These are phyloP conservation scores for Epichloe aotearoae DNA, from an alignment of 2,329 filamentous ascomycete species.

Conservation along the genomic window DNA sequence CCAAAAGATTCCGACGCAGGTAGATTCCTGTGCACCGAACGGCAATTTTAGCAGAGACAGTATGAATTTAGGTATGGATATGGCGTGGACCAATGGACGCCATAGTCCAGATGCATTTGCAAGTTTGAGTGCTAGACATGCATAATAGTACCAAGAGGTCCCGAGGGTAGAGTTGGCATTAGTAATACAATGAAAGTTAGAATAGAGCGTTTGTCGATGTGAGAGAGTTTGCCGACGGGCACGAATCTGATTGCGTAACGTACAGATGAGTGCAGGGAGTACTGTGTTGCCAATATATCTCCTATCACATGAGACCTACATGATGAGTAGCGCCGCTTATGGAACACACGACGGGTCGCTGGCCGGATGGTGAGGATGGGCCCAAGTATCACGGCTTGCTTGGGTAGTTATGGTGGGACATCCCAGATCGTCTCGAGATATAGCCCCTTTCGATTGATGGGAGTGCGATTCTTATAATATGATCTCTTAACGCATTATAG, in stretches of 20 bases:
- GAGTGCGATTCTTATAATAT: too few relatives aligned
- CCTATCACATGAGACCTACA: neutral
- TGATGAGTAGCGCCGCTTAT: neutral
- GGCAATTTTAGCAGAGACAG: conserved; percentile 50
- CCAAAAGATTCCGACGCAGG: conserved; percentile 12
- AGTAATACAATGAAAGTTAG: neutral
- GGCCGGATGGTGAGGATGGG: neutral
- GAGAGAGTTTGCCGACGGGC: neutral
- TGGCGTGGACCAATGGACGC: conserved; percentile 54
- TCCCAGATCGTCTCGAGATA: too few relatives aligned
- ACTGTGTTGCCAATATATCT: neutral
- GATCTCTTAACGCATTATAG: too few relatives aligned
- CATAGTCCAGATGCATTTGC: conserved; percentile 74
- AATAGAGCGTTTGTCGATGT: neutral
- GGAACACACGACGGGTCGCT: neutral
- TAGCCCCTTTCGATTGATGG: too few relatives aligned
- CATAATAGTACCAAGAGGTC: conserved; percentile 15
- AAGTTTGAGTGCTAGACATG: conserved; percentile 52
- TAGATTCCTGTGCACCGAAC: conserved; percentile 30
- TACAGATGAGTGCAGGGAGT: too few relatives aligned
- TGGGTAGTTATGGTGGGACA: too few relatives aligned
- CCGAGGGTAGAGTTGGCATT: neutral
- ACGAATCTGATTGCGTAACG: neutral
- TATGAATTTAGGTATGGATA: conserved; percentile 50
- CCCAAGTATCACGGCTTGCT: too few relatives aligned